Conservation (phyloP, 495 filamentous ascomycete genomes). For the Neurospora sp. region DNA sequence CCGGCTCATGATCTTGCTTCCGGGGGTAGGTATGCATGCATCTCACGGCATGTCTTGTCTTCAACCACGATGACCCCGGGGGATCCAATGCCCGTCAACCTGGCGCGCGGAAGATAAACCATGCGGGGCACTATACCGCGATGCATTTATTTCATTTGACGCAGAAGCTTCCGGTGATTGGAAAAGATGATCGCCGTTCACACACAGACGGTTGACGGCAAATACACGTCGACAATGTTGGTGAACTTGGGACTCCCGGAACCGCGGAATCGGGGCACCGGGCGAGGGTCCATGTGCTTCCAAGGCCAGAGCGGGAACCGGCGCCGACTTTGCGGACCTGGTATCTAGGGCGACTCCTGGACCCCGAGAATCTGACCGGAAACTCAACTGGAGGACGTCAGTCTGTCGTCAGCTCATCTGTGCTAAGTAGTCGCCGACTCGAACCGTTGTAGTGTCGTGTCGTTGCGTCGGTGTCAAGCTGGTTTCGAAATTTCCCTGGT, state of each 20-base stretch:
- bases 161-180: neutral
- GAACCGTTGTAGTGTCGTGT: neutral
- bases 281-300: neutral
- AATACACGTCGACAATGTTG: neutral
- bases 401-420: neutral
- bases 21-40: too few species aligned
- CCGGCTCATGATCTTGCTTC: neutral
- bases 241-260: neutral
- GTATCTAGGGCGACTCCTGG: neutral
- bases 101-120: neutral
- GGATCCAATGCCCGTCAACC: neutral
- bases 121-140: neutral
- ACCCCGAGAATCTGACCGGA: neutral
- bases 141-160: neutral
- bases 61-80: neutral
- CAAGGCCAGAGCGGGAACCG: neutral
- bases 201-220: neutral
- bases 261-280: neutral
- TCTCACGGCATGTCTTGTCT: neutral
- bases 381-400: neutral
- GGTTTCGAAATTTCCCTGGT: neutral
- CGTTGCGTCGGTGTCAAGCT: neutral
- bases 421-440: neutral
- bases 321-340: neutral
- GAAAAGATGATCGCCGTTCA: neutral